Evolutionary conservation across 1,284 basidiomycete species (phyloP), one percentile per base, ranked within the genome.

Genomic region (Irpex sp.): DNA sequence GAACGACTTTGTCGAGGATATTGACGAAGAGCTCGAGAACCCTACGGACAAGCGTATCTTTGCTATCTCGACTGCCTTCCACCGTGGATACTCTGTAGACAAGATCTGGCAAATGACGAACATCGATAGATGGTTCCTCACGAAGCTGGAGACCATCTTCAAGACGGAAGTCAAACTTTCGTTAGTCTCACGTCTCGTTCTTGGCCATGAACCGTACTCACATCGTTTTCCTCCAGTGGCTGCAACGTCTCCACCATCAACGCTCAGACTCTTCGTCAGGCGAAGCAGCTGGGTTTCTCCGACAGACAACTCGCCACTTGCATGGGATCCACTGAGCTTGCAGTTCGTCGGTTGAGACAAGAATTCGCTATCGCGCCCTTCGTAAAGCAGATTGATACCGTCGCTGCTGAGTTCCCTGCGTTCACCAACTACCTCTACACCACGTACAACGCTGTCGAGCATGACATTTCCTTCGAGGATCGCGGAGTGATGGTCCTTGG

Each of bases 391-490:
- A 99, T 98, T 73, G 97, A 99, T 74, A 98, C 97, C 0, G 95
- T 98, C 64, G 97, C 97, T 5, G 97, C 97, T 57, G 97, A 99
- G 74, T 99, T 98, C 86, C 97, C 97, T 0, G 95, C 96, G 0
- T 95, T 92, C 82, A 98, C 97, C 66, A 99, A 99, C 82, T 98
- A 99, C 78, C 88, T 99, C 58, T 98, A 98, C 81, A 98, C 93
- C 50, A 97, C 96, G 1, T 98, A 98, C 83, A 98, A 98, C 71
- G 97, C 93, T 9, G 80, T 90, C 66, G 93, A 96, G 75, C 93
- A 98, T 76, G 97, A 98, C 72, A 79, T 99, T 70, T 77, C 79
- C 9, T 98, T 98, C 77, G 78, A 89, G 61, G 97, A 99, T 73
- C 86, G 92, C 65, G 97, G 97, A 70, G 89, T 98, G 65, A 97